phyloP scores from a whole-genome alignment of 768 basidiomycete species.

The Naganishia randhawae region DNA sequence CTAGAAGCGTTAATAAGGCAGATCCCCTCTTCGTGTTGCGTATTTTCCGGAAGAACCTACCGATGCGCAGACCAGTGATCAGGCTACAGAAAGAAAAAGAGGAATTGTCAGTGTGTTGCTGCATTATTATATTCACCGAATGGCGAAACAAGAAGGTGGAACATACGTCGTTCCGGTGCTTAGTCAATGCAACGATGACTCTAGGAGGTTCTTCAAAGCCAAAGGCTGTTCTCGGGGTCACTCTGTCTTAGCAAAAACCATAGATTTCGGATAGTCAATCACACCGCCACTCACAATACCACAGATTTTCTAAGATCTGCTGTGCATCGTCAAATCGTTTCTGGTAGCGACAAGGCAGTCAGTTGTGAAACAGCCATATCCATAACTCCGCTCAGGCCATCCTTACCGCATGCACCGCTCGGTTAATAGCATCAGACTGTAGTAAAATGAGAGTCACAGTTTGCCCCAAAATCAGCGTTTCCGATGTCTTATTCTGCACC shows the following conservation, averaged over 20 bases:
- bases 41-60: background rate
- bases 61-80: constrained; percentile 50
- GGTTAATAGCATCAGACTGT: constrained; percentile 44
- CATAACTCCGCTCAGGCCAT: background rate
- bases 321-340: constrained; percentile 42
- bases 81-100: constrained; percentile 13
- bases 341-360: constrained; percentile 24
- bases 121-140: background rate
- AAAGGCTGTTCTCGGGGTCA: constrained; percentile 39
- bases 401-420: constrained; percentile 48
- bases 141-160: background rate
- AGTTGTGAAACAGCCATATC: background rate
- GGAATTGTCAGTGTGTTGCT: constrained; percentile 21
- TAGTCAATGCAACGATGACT: constrained; percentile 46
- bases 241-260: too few species aligned
- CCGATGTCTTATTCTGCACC: background rate
- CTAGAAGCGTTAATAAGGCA: background rate
- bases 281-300: constrained; percentile 41
- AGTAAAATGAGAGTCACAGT: background rate
- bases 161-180: constrained; percentile 46
- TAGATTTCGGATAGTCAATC: constrained; percentile 38
- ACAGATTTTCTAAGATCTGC: constrained; percentile 46
- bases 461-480: background rate
- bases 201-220: constrained; percentile 44
- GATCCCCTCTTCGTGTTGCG: too few species aligned